Conservation (phyloP, 495 filamentous ascomycete species). For the Neurospora sp. region DNA sequence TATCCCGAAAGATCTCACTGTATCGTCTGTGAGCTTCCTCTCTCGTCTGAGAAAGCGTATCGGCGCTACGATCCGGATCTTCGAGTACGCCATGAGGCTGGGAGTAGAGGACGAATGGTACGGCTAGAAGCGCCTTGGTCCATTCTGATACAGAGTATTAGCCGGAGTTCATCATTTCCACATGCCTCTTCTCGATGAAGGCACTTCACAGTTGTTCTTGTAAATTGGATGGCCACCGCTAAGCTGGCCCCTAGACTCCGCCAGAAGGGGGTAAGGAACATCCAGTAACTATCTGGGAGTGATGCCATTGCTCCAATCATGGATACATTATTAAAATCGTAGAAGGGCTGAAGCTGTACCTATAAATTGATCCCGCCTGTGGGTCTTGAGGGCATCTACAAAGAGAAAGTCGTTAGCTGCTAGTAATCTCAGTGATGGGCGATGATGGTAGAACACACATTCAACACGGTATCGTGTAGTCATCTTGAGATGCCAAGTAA, state of each 20-base stretch:
- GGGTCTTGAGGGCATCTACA: constrained; percentile 79
- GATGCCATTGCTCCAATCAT: neutral
- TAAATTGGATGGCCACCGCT: neutral
- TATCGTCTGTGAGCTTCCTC: constrained; percentile 69
- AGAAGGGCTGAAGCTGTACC: constrained; percentile 31
- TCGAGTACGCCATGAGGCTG: constrained; percentile 80
- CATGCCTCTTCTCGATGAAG: neutral
- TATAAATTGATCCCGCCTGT: constrained; percentile 75
- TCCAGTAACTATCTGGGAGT: neutral
- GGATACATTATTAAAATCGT: neutral
- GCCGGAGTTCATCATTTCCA: neutral
- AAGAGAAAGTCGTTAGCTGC: constrained; percentile 3
- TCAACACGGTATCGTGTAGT: constrained; percentile 87
- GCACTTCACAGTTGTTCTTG: neutral
- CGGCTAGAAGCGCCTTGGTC: constrained; percentile 77
- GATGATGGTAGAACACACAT: constrained; percentile 41
- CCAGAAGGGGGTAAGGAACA: neutral
- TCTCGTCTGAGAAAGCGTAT: constrained; percentile 50
- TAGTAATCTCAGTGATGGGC: neutral
- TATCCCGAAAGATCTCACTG: constrained; percentile 89
- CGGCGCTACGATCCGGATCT: constrained; percentile 34
- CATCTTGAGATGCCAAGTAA: constrained; percentile 38
- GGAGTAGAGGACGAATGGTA: constrained; percentile 94
- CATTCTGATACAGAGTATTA: constrained; percentile 34
- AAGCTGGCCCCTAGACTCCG: neutral